These are phyloP conservation scores for Xylaria digitata DNA, from an alignment of 2,329 filamentous ascomycete genomes.

Conservation along the genomic window DNA sequence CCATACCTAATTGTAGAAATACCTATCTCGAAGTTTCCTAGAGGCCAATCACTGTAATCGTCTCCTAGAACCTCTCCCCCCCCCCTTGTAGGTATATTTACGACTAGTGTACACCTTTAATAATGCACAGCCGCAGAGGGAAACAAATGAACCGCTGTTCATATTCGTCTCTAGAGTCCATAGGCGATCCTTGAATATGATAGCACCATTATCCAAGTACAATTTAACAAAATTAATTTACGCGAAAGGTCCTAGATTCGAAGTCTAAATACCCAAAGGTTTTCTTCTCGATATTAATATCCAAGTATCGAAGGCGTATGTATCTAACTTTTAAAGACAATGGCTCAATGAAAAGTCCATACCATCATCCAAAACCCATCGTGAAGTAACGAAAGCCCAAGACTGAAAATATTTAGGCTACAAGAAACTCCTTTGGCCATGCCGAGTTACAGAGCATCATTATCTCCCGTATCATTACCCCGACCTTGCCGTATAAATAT, in stretches of 20 bases:
- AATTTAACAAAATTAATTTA: neutral
- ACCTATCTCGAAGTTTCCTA: too few species aligned
- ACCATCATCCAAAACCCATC: conserved; percentile 11
- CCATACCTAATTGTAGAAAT: too few species aligned
- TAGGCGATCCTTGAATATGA: neutral
- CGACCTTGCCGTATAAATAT: neutral
- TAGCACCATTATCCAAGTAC: neutral
- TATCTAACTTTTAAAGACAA: conserved; percentile 3
- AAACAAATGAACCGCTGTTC: neutral
- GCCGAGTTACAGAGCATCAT: neutral
- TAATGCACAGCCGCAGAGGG: too few species aligned
- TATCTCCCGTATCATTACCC: conserved; percentile 1
- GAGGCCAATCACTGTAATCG: too few species aligned
- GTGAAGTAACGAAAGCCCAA: conserved; percentile 15
- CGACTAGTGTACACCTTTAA: too few species aligned
- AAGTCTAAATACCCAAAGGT: neutral
- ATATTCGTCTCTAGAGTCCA: neutral
- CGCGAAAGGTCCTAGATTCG: neutral
- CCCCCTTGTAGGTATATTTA: too few species aligned
- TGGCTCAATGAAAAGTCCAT: neutral
- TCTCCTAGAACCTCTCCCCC: too few species aligned
- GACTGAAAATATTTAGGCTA: neutral
- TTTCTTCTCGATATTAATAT: conserved; percentile 3
- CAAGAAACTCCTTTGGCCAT: conserved; percentile 26
- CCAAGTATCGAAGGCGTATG: conserved; percentile 3